phyloP scores from a whole-genome alignment of 2,329 filamentous ascomycete genomes.

The Alternaria consortialis region DNA sequence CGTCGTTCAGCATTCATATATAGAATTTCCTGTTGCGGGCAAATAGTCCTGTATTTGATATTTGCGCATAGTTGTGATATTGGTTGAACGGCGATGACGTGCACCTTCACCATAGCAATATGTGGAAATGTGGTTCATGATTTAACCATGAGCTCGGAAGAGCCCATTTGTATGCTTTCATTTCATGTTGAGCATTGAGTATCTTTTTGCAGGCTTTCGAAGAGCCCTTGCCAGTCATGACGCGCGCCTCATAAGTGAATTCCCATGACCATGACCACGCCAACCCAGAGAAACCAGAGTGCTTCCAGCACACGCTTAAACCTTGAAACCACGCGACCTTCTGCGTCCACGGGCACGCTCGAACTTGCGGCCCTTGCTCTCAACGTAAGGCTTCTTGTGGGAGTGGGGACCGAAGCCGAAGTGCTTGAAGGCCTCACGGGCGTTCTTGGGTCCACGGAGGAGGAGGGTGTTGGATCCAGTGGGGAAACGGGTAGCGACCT shows the following conservation, averaged over 20 bases:
- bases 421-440: slow-evolving; percentile 98
- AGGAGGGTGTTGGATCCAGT: slow-evolving; percentile 97
- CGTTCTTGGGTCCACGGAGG: slow-evolving; percentile 97
- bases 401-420: slow-evolving; percentile 98
- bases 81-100: neutral
- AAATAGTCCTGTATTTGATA: slow-evolving; percentile 1
- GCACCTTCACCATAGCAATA: slow-evolving; percentile 1
- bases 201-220: slow-evolving; percentile 49
- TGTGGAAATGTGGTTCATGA: slow-evolving; percentile 33
- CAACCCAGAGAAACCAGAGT: slow-evolving; percentile 50
- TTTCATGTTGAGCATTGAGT: slow-evolving; percentile 48
- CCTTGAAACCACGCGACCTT: slow-evolving; percentile 99
- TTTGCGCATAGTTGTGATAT: too few species aligned
- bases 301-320: slow-evolving; percentile 68
- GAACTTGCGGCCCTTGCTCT: slow-evolving; percentile 99
- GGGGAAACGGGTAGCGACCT: slow-evolving; percentile 93
- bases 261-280: slow-evolving; percentile 49
- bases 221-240: slow-evolving; percentile 48
- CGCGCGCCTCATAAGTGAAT: slow-evolving; percentile 48
- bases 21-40: slow-evolving; percentile 7
- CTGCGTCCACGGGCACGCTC: slow-evolving; percentile 98
- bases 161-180: slow-evolving; percentile 45
- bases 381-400: slow-evolving; percentile 98
- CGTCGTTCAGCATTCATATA: neutral
- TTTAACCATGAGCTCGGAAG: slow-evolving; percentile 44